phyloP scores from a whole-genome alignment of 257 asterid species.

The Asclepias syriaca region DNA sequence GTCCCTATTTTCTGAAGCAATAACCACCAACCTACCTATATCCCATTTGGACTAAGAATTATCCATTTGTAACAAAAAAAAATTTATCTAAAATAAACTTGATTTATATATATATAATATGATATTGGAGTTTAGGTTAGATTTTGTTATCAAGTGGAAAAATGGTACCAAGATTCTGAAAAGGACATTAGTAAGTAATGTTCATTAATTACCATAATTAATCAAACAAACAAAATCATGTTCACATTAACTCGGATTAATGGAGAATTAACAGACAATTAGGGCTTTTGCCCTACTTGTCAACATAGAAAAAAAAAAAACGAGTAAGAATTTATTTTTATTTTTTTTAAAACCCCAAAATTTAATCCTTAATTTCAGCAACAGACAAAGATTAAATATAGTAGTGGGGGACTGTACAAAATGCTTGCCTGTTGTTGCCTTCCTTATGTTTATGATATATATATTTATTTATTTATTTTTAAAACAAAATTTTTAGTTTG shows the following conservation, averaged over 20 bases:
- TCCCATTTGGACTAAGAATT: too few species aligned
- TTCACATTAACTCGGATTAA: not conserved
- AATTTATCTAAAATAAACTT: too few species aligned
- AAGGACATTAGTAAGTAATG: not conserved
- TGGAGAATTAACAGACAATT: conserved; percentile 2
- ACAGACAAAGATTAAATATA: not conserved
- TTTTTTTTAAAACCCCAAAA: too few species aligned
- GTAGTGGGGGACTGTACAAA: conserved; percentile 5
- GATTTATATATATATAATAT: too few species aligned
- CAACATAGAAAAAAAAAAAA: not conserved
- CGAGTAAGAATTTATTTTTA: too few species aligned
- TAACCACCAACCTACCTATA: not conserved
- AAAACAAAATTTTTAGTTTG: too few species aligned
- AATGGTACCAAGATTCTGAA: not conserved
- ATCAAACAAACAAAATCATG: not conserved
- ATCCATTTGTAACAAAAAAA: too few species aligned
- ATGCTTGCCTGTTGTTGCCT: conserved; percentile 9
- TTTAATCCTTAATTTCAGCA: not conserved
- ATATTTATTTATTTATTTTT: too few species aligned
- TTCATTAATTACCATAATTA: not conserved
- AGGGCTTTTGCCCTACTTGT: not conserved
- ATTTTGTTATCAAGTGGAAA: too few species aligned
- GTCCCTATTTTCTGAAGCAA: not conserved
- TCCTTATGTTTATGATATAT: not conserved
- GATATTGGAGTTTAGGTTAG: too few species aligned